These are phyloP conservation scores for Eucalyptus pauciflora DNA, from an alignment of 345 rosid genomes.

Conservation along the genomic window DNA sequence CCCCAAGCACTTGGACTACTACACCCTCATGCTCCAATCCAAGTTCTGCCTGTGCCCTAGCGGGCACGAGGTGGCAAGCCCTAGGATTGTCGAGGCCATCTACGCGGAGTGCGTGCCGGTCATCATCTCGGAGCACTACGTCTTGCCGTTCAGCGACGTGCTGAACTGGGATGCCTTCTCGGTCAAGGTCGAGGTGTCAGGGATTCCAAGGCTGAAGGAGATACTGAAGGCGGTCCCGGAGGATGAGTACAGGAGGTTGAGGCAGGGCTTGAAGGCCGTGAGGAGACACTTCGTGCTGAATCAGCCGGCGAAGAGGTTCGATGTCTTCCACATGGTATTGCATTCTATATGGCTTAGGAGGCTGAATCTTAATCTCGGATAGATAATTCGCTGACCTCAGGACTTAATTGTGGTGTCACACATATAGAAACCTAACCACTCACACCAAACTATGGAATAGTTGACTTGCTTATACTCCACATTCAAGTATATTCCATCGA, in stretches of 20 bases:
- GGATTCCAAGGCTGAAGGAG: constrained; percentile 74
- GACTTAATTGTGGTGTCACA: background rate
- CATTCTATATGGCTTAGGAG: constrained; percentile 94
- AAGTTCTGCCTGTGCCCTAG: constrained; percentile 90
- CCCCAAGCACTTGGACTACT: constrained; percentile 48
- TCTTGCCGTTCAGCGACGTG: constrained; percentile 77
- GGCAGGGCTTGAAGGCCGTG: constrained; percentile 37
- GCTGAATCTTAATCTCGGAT: constrained; percentile 37
- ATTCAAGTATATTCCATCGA: background rate
- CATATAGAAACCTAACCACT: background rate
- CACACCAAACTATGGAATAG: background rate
- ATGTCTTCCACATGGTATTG: constrained; percentile 69
- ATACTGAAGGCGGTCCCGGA: constrained; percentile 41
- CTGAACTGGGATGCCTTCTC: constrained; percentile 83
- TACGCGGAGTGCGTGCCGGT: too few species aligned
- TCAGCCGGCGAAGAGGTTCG: constrained; percentile 60
- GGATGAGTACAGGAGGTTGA: constrained; percentile 38
- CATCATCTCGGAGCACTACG: constrained; percentile 57
- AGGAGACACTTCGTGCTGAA: constrained; percentile 69
- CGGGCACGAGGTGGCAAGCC: constrained; percentile 91
- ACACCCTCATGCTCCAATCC: constrained; percentile 58
- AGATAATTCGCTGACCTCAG: background rate
- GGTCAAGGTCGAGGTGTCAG: constrained; percentile 36
- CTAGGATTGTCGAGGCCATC: constrained; percentile 77
- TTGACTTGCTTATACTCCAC: background rate